These are phyloP conservation scores for Metrosideros polymorpha DNA, from an alignment of 441 rosid species.

Conservation along the genomic window DNA sequence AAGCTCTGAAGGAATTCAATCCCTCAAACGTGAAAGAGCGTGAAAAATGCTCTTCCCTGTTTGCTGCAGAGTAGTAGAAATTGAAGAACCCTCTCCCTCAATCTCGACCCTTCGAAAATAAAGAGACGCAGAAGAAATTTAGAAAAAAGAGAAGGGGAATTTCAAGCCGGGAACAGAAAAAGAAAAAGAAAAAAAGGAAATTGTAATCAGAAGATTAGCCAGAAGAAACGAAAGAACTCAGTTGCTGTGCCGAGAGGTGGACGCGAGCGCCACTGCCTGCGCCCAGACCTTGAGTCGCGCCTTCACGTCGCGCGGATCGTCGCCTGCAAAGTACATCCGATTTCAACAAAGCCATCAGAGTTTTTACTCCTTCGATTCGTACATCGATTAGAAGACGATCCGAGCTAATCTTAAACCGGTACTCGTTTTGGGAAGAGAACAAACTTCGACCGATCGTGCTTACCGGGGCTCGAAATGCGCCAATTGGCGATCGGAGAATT, in stretches of 20 bases:
- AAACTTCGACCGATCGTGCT: neutral
- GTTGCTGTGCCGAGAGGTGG: conserved; percentile 20
- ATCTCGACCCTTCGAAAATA: neutral
- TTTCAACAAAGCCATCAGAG: neutral
- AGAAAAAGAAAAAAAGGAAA: no score
- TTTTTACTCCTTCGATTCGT: neutral
- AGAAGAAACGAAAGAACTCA: neutral
- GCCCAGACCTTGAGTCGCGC: conserved; percentile 96
- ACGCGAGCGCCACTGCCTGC: conserved; percentile 86
- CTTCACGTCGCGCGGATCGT: conserved; percentile 94
- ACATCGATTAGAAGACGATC: neutral
- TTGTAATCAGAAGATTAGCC: neutral
- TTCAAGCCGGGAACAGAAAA: neutral
- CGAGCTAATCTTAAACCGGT: no score
- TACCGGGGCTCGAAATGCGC: conserved; percentile 93
- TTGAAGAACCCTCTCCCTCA: neutral
- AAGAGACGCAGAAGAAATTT: neutral
- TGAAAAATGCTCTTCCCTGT: neutral
- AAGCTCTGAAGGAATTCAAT: neutral
- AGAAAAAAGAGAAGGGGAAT: neutral
- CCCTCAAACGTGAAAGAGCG: neutral
- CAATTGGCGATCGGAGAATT: conserved; percentile 77
- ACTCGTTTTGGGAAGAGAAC: neutral
- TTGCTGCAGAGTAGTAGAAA: neutral
- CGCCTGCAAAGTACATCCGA: conserved; percentile 32